Evolutionary conservation across 306 rosid species (phyloP), one percentile per base, ranked within the genome.

Genomic region (Inga leiocalycina): DNA sequence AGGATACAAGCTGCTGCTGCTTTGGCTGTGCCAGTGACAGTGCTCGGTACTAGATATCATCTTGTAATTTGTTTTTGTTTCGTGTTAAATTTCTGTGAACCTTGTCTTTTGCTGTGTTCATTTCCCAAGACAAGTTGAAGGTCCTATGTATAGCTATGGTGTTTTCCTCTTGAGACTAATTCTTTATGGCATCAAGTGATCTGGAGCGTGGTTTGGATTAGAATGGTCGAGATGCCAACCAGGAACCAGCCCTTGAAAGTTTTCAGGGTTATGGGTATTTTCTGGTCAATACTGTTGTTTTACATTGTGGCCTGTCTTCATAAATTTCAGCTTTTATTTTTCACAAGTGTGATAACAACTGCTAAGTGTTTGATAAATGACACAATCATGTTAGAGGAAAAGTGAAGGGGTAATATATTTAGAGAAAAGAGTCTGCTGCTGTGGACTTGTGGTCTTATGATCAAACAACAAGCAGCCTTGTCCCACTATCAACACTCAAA

Each of bases 1-100:
- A 91, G 93, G 88, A 96, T 96, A 83, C 99, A 93, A 89, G 98
- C 99, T 85, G 98, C 99, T 65, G 96, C 94, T 66, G 97, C 99
- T 68, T 84, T 96, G 90, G 91, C 99, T 56, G 96, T 96, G 87
- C 99, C 99, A 7, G 79, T 81, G 62, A 89, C 97, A 17, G 82
- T 88, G 73, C 83, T 74, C 83, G 98, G 99, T 95, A 83, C 80
- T 24, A 46, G 85, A 75, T 43, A 41, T 71, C 70, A 80, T 39
- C 74, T 76, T 80, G 65, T 49, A 57, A 41, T 77, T 30, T 62
- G 17, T 27, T 62, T 62, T 62, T 22, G 3, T 62, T 62, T 13
- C 8, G 8, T 30, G 35, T 62, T 62, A 62, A 62, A 24, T 62
- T 57, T 10, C 35, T 27, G 3, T 62, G 37, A 27, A 62, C 7